A percentile compares a stretch with the other conserved stretches of the same genome.
phyloP scores from a whole-genome alignment of 495 filamentous ascomycete genomes.

The Tuber borchii region DNA sequence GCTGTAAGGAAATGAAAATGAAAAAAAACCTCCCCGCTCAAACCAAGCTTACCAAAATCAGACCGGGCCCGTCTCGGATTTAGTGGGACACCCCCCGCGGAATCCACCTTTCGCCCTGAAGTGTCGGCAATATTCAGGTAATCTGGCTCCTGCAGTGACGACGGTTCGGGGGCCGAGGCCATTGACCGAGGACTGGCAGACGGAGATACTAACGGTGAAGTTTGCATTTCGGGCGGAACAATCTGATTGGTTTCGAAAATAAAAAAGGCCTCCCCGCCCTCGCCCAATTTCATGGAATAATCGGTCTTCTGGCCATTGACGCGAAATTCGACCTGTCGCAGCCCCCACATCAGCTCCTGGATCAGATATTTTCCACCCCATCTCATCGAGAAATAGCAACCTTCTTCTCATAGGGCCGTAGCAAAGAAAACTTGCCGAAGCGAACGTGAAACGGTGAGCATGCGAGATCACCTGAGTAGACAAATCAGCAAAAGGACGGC shows the following conservation, averaged over 20 bases:
- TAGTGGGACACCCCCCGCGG: slow-evolving; percentile 10
- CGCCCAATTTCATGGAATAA: slow-evolving; percentile 96
- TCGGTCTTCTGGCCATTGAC: slow-evolving; percentile 89
- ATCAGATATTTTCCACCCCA: not conserved
- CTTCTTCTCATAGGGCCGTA: slow-evolving; percentile 98
- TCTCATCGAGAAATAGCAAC: slow-evolving; percentile 35
- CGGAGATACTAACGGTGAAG: slow-evolving; percentile 85
- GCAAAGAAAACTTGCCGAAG: slow-evolving; percentile 94
- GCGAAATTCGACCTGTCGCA: slow-evolving; percentile 71
- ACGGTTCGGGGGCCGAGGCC: slow-evolving; percentile 51
- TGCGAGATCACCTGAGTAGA: slow-evolving; percentile 47
- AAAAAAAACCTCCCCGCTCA: slow-evolving; percentile 44
- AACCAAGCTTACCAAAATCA: slow-evolving; percentile 47
- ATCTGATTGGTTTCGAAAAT: slow-evolving; percentile 89
- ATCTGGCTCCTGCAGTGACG: slow-evolving; percentile 71
- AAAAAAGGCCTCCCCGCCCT: slow-evolving; percentile 97
- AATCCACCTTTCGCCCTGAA: slow-evolving; percentile 23
- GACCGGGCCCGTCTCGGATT: slow-evolving; percentile 46
- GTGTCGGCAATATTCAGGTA: slow-evolving; percentile 55
- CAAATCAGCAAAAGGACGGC: slow-evolving; percentile 13
- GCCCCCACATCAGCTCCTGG: not conserved
- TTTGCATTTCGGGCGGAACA: slow-evolving; percentile 85
- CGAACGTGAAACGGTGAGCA: slow-evolving; percentile 98
- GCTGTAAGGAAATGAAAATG: not conserved
- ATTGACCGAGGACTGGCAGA: slow-evolving; percentile 66